Conservation (phyloP, 225 moss, liverwort and hornwort species). For the Straminergon stramineum region DNA sequence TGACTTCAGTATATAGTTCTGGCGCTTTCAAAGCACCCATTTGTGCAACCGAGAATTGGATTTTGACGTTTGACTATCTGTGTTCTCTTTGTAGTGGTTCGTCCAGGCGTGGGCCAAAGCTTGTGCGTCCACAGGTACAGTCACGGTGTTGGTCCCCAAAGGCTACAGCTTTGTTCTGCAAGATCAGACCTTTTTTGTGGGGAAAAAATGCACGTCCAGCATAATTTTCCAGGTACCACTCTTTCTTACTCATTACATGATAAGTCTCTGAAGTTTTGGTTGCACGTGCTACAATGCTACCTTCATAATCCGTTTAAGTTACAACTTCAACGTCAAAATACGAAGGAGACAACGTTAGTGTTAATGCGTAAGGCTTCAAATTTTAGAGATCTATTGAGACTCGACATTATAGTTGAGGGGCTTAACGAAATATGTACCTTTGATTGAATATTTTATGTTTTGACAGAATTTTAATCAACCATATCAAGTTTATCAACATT, state of each 20-base stretch:
- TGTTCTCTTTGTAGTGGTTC: background rate
- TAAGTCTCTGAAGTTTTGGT: background rate
- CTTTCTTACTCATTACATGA: too few relatives aligned
- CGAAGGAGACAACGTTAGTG: background rate
- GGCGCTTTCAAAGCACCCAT: background rate
- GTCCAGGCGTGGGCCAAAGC: background rate
- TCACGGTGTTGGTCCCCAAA: constrained; percentile 5
- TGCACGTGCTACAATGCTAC: background rate
- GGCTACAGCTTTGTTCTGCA: constrained; percentile 11
- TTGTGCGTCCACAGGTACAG: background rate
- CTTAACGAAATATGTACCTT: background rate
- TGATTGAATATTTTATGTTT: too few relatives aligned
- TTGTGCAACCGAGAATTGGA: background rate
- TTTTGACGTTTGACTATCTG: background rate
- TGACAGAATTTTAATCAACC: background rate
- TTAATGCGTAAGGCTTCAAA: background rate
- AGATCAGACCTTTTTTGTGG: background rate
- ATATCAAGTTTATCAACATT: background rate
- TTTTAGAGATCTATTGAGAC: background rate
- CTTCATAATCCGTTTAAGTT: background rate
- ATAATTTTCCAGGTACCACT: constrained; percentile 14
- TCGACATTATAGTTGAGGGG: background rate
- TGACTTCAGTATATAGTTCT: background rate
- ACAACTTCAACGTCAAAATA: background rate
- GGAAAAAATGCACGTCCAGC: background rate